These are phyloP conservation scores for Pseudogymnoascus sp. DNA, from an alignment of 2,329 filamentous ascomycete species.

Conservation along the genomic window DNA sequence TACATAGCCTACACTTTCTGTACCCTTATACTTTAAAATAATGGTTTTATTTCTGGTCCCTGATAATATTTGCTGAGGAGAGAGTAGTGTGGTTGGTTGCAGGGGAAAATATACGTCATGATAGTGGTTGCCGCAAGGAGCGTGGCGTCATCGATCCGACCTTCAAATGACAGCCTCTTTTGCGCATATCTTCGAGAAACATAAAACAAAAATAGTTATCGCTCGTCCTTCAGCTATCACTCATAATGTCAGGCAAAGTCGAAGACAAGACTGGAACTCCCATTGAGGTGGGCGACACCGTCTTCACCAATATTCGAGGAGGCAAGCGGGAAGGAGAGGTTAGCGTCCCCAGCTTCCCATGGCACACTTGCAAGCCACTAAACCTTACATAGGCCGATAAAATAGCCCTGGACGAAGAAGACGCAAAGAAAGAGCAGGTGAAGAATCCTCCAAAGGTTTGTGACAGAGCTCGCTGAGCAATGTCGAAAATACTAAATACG, in stretches of 20 bases:
- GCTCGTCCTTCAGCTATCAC: not conserved
- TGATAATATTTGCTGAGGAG: too few relatives aligned
- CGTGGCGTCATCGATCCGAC: not conserved
- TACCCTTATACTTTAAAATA: too few relatives aligned
- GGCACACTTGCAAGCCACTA: not conserved
- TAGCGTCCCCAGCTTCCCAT: conserved; percentile 12
- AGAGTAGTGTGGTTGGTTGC: too few relatives aligned
- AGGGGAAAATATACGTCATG: not conserved
- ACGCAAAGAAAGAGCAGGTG: conserved; percentile 31
- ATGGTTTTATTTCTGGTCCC: not conserved
- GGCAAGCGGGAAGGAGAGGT: conserved; percentile 34
- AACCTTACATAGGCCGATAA: conserved; percentile 29
- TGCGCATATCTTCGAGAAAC: too few relatives aligned
- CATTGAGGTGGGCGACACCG: conserved; percentile 34
- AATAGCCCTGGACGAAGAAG: conserved; percentile 31
- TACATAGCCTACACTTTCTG: too few relatives aligned
- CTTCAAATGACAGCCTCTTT: not conserved
- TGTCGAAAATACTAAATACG: not conserved
- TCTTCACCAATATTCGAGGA: conserved; percentile 35
- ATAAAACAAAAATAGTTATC: not conserved
- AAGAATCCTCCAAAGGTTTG: conserved; percentile 37
- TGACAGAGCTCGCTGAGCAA: not conserved
- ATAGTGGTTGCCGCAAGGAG: not conserved
- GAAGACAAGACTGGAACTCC: conserved; percentile 32
- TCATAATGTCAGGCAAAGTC: not conserved